phyloP scores from a whole-genome alignment of 1,284 basidiomycete species.

The Leccinum cinnamomeum region DNA sequence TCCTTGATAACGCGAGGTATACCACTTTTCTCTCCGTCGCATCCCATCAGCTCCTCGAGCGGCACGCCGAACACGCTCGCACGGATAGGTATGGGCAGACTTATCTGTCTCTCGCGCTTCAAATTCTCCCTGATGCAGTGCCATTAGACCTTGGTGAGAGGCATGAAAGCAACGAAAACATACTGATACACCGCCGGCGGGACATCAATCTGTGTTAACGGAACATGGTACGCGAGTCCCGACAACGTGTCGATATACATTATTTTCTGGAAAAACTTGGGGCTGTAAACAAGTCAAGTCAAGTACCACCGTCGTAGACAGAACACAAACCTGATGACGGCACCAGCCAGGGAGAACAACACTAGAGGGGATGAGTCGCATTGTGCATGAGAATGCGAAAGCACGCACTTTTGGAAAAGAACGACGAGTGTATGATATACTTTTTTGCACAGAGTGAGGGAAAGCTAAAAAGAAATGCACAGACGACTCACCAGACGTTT shows the following conservation, averaged over 20 bases:
- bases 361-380: slow-evolving; percentile 43
- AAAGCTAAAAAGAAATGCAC: not conserved
- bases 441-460: slow-evolving; percentile 31
- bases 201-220: slow-evolving; percentile 82
- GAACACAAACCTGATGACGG: slow-evolving; percentile 67
- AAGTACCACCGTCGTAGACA: not conserved
- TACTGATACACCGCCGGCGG: slow-evolving; percentile 79
- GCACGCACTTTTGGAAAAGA: slow-evolving; percentile 78
- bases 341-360: slow-evolving; percentile 82
- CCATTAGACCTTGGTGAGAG: slow-evolving; percentile 6
- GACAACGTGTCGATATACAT: slow-evolving; percentile 73
- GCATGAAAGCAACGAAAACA: slow-evolving; percentile 18
- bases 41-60: slow-evolving; percentile 79
- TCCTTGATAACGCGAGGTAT: slow-evolving; percentile 79
- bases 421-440: slow-evolving; percentile 85
- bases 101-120: slow-evolving; percentile 67
- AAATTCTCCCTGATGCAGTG: slow-evolving; percentile 59
- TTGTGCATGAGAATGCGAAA: not conserved
- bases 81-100: slow-evolving; percentile 55
- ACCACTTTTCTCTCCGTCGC: slow-evolving; percentile 74
- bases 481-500: slow-evolving; percentile 64
- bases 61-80: slow-evolving; percentile 76
- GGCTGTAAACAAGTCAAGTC: slow-evolving; percentile 42
- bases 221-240: slow-evolving; percentile 70
- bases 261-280: slow-evolving; percentile 87